Conservation (phyloP, 768 basidiomycete species). For the Russula ochroleuca region DNA sequence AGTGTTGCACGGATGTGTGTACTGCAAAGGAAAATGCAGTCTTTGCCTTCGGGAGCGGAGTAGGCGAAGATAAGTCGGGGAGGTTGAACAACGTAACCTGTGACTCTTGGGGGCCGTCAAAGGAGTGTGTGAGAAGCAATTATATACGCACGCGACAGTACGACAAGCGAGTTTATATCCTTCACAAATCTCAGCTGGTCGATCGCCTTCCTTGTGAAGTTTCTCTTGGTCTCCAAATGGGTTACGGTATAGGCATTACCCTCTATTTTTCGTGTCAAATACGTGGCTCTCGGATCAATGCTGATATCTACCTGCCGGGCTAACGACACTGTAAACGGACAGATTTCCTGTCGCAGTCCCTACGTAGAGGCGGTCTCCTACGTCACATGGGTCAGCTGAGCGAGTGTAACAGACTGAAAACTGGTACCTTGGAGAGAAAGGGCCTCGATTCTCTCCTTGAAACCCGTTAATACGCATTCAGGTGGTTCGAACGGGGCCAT, state of each 20-base stretch:
- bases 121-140: not conserved
- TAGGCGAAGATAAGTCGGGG: slow-evolving; percentile 65
- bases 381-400: slow-evolving; percentile 5
- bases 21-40: slow-evolving; percentile 79
- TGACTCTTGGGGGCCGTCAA: slow-evolving; percentile 48
- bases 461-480: slow-evolving; percentile 13
- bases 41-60: slow-evolving; percentile 70
- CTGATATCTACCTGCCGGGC: slow-evolving; percentile 36
- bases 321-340: slow-evolving; percentile 47
- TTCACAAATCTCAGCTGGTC: slow-evolving; percentile 86
- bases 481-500: slow-evolving; percentile 28
- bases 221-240: slow-evolving; percentile 63
- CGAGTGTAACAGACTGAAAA: not conserved
- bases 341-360: slow-evolving; percentile 57
- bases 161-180: slow-evolving; percentile 79
- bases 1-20: slow-evolving; percentile 55
- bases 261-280: slow-evolving; percentile 26
- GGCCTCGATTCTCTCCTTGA: slow-evolving; percentile 26
- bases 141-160: slow-evolving; percentile 65
- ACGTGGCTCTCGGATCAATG: not conserved
- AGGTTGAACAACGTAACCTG: slow-evolving; percentile 71
- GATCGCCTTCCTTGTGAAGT: slow-evolving; percentile 61
- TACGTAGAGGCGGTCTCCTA: slow-evolving; percentile 56
- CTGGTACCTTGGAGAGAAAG: slow-evolving; percentile 22
- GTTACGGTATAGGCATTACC: slow-evolving; percentile 37